A percentile compares a stretch with the other conserved stretches of the same genome.
Evolutionary conservation across 2,329 filamentous ascomycete species (phyloP).

Genomic region (Xylaria sp.): DNA sequence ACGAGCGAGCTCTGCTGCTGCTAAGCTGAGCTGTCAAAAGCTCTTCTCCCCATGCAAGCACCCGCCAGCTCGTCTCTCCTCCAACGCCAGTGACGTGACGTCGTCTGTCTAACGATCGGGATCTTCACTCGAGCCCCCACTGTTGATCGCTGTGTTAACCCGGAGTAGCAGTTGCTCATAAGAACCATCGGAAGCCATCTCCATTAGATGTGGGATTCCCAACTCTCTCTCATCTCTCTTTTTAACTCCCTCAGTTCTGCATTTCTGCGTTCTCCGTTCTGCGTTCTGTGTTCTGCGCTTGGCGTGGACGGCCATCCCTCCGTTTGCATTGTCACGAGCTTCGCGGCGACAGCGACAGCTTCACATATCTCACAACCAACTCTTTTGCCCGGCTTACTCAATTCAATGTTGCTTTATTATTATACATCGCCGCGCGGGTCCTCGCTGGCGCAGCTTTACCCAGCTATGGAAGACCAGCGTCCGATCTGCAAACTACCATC

Average conservation of each 20-base stretch:
- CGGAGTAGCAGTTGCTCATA: slow-evolving; percentile 30
- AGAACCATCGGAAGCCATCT: slow-evolving; percentile 15
- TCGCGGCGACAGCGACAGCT: neutral
- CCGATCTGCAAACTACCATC: slow-evolving; percentile 4
- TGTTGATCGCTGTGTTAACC: slow-evolving; percentile 31
- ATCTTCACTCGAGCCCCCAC: slow-evolving; percentile 35
- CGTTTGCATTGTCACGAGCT: slow-evolving; percentile 5
- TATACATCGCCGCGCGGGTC: neutral
- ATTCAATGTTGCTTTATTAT: neutral
- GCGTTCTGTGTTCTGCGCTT: neutral
- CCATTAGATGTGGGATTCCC: slow-evolving; percentile 3
- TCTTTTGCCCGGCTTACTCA: neutral
- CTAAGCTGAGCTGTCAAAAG: slow-evolving; percentile 7
- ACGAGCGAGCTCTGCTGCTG: slow-evolving; percentile 3
- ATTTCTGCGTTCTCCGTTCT: too few species aligned
- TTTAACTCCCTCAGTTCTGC: neutral
- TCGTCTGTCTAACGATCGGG: slow-evolving; percentile 22
- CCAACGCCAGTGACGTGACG: slow-evolving; percentile 32
- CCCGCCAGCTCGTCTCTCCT: slow-evolving; percentile 27
- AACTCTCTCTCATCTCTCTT: slow-evolving; percentile 10
- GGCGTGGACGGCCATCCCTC: neutral
- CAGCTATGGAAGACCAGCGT: neutral
- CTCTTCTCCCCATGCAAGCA: slow-evolving; percentile 21
- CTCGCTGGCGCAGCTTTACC: slow-evolving; percentile 4
- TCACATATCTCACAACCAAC: neutral